A percentile compares a stretch with the other conserved stretches of the same genome.
Evolutionary conservation across 305 asterid species (phyloP).

Genomic region (Solanum aculeatissimum): DNA sequence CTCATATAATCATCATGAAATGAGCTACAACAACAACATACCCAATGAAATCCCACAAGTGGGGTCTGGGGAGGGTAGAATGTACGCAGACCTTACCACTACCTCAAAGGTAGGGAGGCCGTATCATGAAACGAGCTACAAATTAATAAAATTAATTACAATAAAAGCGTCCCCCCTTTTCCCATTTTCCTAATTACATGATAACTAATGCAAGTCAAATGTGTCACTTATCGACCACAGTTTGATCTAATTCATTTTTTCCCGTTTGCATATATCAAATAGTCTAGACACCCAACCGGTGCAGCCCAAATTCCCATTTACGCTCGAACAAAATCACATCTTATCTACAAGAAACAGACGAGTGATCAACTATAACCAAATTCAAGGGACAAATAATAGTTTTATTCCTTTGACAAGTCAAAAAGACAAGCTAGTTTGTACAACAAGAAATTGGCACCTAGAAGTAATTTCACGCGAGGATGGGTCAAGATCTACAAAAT

Average conservation of each 20-base stretch:
- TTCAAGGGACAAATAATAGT: background rate
- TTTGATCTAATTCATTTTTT: background rate
- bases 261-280: background rate
- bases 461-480: background rate
- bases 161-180: background rate
- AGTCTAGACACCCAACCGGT: background rate
- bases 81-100: no score
- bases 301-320: background rate
- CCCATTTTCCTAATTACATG: background rate
- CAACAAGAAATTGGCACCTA: background rate
- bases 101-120: no score
- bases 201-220: background rate
- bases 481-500: background rate
- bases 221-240: background rate
- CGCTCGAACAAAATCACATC: background rate
- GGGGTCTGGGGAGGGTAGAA: no score
- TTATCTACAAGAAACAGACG: background rate
- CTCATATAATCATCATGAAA: background rate
- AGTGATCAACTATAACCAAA: background rate
- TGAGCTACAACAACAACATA: background rate
- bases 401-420: background rate
- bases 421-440: background rate
- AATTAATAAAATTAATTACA: background rate
- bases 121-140: background rate
- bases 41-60: no score